These are phyloP conservation scores for Blastobotrys illinoisensis DNA, from an alignment of 1,139 yeast genomes.

Conservation along the genomic window DNA sequence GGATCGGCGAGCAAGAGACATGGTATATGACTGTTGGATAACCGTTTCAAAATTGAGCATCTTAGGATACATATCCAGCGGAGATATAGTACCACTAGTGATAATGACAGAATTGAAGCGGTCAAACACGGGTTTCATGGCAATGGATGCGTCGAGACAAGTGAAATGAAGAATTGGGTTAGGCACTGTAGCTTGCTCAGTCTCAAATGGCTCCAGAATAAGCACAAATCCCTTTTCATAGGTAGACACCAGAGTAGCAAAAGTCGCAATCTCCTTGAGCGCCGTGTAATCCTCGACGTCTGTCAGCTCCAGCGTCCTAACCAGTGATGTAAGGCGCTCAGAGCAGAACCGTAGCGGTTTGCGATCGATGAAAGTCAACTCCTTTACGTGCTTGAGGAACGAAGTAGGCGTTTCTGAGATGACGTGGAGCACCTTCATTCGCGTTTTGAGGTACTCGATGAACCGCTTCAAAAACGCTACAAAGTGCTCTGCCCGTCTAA, in stretches of 20 bases:
- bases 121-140: slow-evolving; percentile 94
- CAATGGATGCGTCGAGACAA: slow-evolving; percentile 95
- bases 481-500: slow-evolving; percentile 93
- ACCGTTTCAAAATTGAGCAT: slow-evolving; percentile 95
- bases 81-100: slow-evolving; percentile 96
- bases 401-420: slow-evolving; percentile 95
- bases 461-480: slow-evolving; percentile 86
- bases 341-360: slow-evolving; percentile 91
- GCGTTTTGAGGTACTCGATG: slow-evolving; percentile 88
- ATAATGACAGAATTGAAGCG: slow-evolving; percentile 89
- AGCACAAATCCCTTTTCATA: slow-evolving; percentile 90
- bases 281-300: slow-evolving; percentile 93
- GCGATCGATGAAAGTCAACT: slow-evolving; percentile 82
- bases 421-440: slow-evolving; percentile 96
- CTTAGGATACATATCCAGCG: slow-evolving; percentile 96
- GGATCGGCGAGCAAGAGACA: slow-evolving; percentile 90
- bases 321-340: slow-evolving; percentile 80
- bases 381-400: slow-evolving; percentile 86
- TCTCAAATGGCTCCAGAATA: slow-evolving; percentile 91
- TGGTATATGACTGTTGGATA: slow-evolving; percentile 88
- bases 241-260: slow-evolving; percentile 92
- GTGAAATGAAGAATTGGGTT: slow-evolving; percentile 94
- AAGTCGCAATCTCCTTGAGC: slow-evolving; percentile 89
- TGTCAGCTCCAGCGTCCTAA: slow-evolving; percentile 77
- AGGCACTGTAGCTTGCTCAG: slow-evolving; percentile 96